Base-by-base conservation (phyloP, 805 yeast species). In the Candida ipomoeae region DNA sequence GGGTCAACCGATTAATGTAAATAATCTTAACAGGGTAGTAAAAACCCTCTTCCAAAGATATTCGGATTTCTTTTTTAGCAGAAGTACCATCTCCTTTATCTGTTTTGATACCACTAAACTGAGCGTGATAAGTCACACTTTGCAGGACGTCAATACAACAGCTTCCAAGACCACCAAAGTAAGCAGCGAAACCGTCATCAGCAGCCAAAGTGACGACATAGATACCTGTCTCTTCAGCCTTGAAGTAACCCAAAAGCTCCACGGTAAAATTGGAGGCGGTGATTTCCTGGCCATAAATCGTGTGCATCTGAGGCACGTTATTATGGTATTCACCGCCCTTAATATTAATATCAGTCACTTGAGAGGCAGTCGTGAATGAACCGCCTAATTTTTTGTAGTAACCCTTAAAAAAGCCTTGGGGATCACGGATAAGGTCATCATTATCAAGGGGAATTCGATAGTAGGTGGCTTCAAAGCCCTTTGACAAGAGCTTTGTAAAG, bases 181-280 rank as follows among this genome's bases (percentile, higher is more conserved):
- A 33, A 7, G 35, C 39, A 15, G 39, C 17, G 18, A n/a, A 36
- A 21, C 57, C 57, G 18, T 54, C 51, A 15, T 54, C 57, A 8
- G 55, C 47, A 4, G 15, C 15, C 13, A 52, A 23, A 14, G 44
- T 41, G 38, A 54, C 43, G 3, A 33, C 40, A 48, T 54, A 51
- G 15, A 10, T n/a, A 18, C 57, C 55, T 17, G 54, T 21, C 2
- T 21, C 11, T 8, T 37, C 35, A 5, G 57, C 54, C 7, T 40
- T 37, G 37, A 54, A 54, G 43, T 42, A 53, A 3, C 57, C 57
- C 2, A 45, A 18, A 40, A 54, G 48, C 17, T 50, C 53, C 20
- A 50, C 20, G 8, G 53, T 50, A 18, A 47, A 47, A 34, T 50
- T 48, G 35, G 48, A 38, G 29, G 40, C 36, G 15, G 46, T 45